phyloP scores from a whole-genome alignment of 306 rosid species.

The Alnus glutinosa region DNA sequence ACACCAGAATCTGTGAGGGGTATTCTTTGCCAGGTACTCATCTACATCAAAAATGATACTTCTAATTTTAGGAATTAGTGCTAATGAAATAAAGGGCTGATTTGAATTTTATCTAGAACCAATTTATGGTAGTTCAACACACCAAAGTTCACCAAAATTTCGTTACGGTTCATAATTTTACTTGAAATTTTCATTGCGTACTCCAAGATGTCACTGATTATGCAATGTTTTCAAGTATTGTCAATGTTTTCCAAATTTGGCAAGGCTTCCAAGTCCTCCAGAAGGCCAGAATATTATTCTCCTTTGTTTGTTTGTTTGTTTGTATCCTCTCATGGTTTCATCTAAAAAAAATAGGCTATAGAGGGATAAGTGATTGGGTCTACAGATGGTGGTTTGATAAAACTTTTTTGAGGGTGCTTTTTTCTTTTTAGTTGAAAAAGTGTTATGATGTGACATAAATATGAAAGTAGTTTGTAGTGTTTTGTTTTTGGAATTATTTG shows the following conservation, averaged over 20 bases:
- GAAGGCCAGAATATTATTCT: neutral
- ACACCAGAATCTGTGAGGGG: conserved; percentile 77
- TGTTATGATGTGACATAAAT: too few species aligned
- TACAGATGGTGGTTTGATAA: neutral
- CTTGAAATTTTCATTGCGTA: neutral
- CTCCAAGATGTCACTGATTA: neutral
- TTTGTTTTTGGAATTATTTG: too few species aligned
- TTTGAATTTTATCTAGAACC: neutral
- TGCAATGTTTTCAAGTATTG: neutral
- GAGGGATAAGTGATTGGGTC: too few species aligned
- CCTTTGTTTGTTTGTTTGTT: neutral
- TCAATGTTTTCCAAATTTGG: neutral
- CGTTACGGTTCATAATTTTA: neutral
- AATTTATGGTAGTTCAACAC: neutral
- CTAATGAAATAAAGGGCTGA: neutral
- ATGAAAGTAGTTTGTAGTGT: too few species aligned
- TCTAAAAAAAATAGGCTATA: neutral
- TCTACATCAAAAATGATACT: conserved; percentile 2
- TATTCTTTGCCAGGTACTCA: conserved; percentile 84
- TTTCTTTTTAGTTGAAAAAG: too few species aligned
- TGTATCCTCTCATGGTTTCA: neutral
- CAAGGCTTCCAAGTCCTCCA: neutral
- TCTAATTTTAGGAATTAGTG: conserved; percentile 14
- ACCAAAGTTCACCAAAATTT: neutral
- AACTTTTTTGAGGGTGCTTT: too few species aligned